Percentiles rank a stretch among this genome's conserved stretches.
These are phyloP conservation scores for Calonectria montana DNA, from an alignment of 2,329 filamentous ascomycete species.

Conservation along the genomic window DNA sequence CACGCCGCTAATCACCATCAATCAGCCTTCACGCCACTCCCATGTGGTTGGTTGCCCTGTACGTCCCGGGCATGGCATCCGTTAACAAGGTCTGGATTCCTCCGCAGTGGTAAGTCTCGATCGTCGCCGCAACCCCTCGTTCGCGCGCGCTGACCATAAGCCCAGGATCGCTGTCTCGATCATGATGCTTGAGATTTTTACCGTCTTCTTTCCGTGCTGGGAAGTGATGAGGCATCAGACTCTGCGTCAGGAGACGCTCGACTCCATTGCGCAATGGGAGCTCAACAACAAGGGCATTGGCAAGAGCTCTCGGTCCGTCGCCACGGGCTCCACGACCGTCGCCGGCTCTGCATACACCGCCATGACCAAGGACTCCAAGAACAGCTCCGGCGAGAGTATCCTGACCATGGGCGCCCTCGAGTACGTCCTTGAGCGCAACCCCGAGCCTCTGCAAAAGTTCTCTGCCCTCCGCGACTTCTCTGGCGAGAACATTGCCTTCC, in stretches of 20 bases:
- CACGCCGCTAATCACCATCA: constrained; percentile 17
- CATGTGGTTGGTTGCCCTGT: constrained; percentile 73
- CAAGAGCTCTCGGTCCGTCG: constrained; percentile 47
- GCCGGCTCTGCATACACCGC: constrained; percentile 51
- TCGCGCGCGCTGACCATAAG: neutral
- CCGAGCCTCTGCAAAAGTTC: constrained; percentile 70
- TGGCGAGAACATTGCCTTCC: constrained; percentile 75
- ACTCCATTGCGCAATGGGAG: constrained; percentile 62
- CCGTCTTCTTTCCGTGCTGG: constrained; percentile 71
- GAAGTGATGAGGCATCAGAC: constrained; percentile 61
- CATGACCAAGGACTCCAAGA: constrained; percentile 48
- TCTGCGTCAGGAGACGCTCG: constrained; percentile 60
- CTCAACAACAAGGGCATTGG: constrained; percentile 50
- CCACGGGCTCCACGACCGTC: constrained; percentile 47
- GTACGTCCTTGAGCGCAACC: constrained; percentile 68
- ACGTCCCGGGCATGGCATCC: constrained; percentile 60
- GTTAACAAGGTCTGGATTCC: constrained; percentile 69
- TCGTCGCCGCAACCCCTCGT: neutral
- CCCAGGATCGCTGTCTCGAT: constrained; percentile 69
- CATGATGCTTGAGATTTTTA: constrained; percentile 71
- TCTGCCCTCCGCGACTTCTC: constrained; percentile 75
- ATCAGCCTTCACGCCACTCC: constrained; percentile 72
- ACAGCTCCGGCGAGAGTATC: constrained; percentile 51
- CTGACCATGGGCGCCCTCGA: constrained; percentile 54
- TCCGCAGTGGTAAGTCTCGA: constrained; percentile 67